Base-by-base conservation (phyloP, 805 yeast species). In the Kluyveromyces lactis region DNA sequence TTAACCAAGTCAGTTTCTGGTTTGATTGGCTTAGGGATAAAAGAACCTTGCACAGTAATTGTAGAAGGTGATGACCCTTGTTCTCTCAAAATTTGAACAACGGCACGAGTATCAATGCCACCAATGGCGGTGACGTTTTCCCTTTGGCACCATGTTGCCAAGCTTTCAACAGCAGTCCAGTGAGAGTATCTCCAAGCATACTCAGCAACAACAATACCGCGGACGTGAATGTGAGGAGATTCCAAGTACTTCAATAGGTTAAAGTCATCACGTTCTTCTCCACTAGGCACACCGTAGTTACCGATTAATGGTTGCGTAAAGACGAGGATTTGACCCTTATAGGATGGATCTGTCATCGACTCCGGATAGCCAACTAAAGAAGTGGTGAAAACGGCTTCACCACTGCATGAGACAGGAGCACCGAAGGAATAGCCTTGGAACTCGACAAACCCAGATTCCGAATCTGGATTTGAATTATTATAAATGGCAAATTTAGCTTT, bases 311-410 rank as follows among this genome's bases (percentile, higher is more conserved):
- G 98, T 65, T 87, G 97, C 6, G 98, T 92, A 67, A 92, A 86
- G 45, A 92, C 95, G 50, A 92, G 76, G 51, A 92, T 92, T 69
- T 92, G 99, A 38, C 98, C 99, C 53, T 79, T 81, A 64, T 92
- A 92, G 5, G 97, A 87, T 28, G 99, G 99, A 64, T 92, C 98
- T 17, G 98, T 92, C 94, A 92, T 87, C 7, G 96, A 85, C 64
- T 92, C 98, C 13, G 98, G 97, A 65, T 92, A 92, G 15, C 98
- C 99, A 10, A 92, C 98, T 63, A 94, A 72, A 6, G 97, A 92
- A 26, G 99, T 94, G 35, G 97, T 86, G 70, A 92, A 92, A 33
- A 94, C 98, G 23, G 96, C 95, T 65, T 92, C 99, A 47, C 99
- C 99, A 43, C 94, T 80, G 46, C 86, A 77, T 47, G 89, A 86